Conservation (phyloP, 129 eudicot species). For the Helichrysum umbraculigerum region DNA sequence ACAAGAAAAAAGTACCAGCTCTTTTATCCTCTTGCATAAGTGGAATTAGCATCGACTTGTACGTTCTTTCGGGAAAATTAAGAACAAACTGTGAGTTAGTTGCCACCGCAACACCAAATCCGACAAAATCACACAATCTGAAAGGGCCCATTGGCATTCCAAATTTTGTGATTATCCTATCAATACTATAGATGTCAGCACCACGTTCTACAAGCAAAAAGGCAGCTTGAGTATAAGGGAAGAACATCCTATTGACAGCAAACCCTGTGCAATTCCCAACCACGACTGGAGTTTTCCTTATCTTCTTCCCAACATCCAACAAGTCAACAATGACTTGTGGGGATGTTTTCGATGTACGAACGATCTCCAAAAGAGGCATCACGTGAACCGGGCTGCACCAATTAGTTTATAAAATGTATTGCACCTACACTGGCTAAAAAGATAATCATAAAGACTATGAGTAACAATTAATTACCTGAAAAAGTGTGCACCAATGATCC, state of each 20-base stretch:
- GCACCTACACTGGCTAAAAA: background rate
- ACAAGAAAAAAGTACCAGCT: constrained; percentile 48
- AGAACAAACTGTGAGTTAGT: constrained; percentile 66
- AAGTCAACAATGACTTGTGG: constrained; percentile 85
- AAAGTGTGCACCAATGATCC: constrained; percentile 88
- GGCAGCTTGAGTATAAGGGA: constrained; percentile 93
- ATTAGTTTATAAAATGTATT: background rate
- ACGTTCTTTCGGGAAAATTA: constrained; percentile 85
- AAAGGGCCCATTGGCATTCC: constrained; percentile 99
- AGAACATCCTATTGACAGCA: constrained; percentile 95
- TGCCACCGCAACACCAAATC: constrained; percentile 83
- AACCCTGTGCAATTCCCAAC: constrained; percentile 96
- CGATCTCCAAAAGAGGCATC: constrained; percentile 96
- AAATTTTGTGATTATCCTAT: constrained; percentile 75
- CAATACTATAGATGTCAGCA: constrained; percentile 72
- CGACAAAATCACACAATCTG: constrained; percentile 86
- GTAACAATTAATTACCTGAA: constrained; percentile 62
- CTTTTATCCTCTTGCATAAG: constrained; percentile 96
- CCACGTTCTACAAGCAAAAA: constrained; percentile 93
- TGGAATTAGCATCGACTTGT: constrained; percentile 72
- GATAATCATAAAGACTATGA: background rate
- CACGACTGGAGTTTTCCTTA: constrained; percentile 81
- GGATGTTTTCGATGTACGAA: constrained; percentile 80
- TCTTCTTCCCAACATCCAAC: constrained; percentile 84
- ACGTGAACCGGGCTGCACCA: constrained; percentile 86